Evolutionary conservation across 2,329 filamentous ascomycete genomes (phyloP), one percentile per base, ranked within the genome.

Genomic region (Penicillium freii): DNA sequence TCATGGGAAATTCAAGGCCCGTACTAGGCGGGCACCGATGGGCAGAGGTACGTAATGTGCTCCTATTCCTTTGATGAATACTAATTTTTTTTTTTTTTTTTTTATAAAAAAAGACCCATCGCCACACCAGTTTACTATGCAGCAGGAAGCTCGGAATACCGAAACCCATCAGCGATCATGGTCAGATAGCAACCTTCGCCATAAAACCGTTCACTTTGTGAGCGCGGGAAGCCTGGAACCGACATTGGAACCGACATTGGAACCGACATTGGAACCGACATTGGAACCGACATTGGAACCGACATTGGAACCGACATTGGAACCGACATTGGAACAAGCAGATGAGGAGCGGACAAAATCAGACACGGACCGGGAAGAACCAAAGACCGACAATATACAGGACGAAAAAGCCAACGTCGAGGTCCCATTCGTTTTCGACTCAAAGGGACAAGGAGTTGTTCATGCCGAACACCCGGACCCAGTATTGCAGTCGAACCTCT

Each of bases 111-210:
- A 40, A 64, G 66, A 64, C 38, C 38, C 43, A 48, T 49, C 59
- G 60, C 52, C 64, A 67, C 62, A 59, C 27, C 59, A 63, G 29
- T 62, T 75, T 54, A 82, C 81, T 1, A 77, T 87, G 70, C 77
- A 78, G 61, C 81, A 87, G 62, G 84, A 85, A 71, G 84, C 83
- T 36, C 78, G 78, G 23, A 85, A 84, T 64, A 84, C 82, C 13
- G 81, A 81, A 66, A 77, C 73, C 19, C 79, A 82, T 62, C 75
- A 74, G 31, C 69, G 75, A 45, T 81, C 79, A 71, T 77, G 78
- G 54, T 70, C 77, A 3, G 77, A 78, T 59, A 72, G 75, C 49
- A 80, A 79, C 61, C 75, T 88, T 49, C 79, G 86, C 57, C 74
- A 87, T 64, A 77, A 80, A 53, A 75, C 76, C 25, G 79, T 89